A percentile compares a stretch with the other conserved stretches of the same genome.
Conservation (phyloP, 257 asterid species). For the Scutellaria barbata region DNA sequence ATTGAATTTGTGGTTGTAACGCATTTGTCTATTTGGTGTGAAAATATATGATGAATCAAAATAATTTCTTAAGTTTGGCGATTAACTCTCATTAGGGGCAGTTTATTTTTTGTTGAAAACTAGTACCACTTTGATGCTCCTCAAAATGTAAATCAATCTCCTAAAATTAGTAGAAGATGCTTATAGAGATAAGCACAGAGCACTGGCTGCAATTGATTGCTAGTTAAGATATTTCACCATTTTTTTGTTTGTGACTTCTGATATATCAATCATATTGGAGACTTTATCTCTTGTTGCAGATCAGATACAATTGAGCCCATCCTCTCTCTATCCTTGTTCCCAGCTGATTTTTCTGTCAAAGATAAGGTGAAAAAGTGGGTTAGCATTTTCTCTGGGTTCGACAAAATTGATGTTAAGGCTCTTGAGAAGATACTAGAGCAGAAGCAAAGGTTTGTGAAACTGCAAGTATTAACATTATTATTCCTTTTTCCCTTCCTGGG, state of each 20-base stretch:
- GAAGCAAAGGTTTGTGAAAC: constrained; percentile 80
- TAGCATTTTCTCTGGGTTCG: constrained; percentile 73
- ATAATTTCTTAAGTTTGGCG: constrained; percentile 18
- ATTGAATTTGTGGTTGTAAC: constrained; percentile 28
- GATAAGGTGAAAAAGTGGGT: constrained; percentile 83
- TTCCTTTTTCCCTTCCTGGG: neutral
- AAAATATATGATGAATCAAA: constrained; percentile 14
- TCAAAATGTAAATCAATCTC: constrained; percentile 20
- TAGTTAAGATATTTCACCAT: constrained; percentile 12
- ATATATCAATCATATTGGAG: constrained; percentile 19
- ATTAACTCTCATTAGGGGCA: neutral
- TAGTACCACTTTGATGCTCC: constrained; percentile 12
- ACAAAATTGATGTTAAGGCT: constrained; percentile 92
- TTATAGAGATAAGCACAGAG: constrained; percentile 27
- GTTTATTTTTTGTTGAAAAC: constrained; percentile 26
- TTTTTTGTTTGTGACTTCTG: constrained; percentile 16
- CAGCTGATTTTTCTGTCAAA: constrained; percentile 68
- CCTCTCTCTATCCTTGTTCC: constrained; percentile 78
- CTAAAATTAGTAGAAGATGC: constrained; percentile 10
- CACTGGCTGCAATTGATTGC: constrained; percentile 19
- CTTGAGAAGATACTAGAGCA: constrained; percentile 96
- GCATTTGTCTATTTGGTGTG: constrained; percentile 12
- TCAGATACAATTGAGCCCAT: constrained; percentile 83
- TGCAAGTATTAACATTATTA: constrained; percentile 28
- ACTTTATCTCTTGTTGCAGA: constrained; percentile 56